Percentiles rank a stretch among this genome's conserved stretches.
Conservation (phyloP, 2,329 filamentous ascomycete genomes). For the Didymella pomorum region DNA sequence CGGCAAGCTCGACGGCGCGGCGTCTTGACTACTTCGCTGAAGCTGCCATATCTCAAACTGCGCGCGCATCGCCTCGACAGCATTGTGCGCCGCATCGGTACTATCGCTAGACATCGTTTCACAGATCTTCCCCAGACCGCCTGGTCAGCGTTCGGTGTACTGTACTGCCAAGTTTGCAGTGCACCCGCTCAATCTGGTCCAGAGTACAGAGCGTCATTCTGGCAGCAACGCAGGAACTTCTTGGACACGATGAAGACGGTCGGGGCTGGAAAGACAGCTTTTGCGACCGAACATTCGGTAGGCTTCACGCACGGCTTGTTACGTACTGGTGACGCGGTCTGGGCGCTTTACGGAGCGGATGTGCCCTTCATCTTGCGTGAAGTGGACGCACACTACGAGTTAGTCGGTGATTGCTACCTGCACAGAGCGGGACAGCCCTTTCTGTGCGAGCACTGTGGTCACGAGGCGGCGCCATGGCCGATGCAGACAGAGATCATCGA, state of each 20-base stretch:
- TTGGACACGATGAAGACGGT: not conserved
- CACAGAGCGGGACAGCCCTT: slow-evolving; percentile 1
- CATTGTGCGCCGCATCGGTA: not conserved
- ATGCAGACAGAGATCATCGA: slow-evolving; percentile 12
- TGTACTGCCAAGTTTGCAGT: not conserved
- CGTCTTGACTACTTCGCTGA: not conserved
- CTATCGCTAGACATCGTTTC: not conserved
- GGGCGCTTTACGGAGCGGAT: not conserved
- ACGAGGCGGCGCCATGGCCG: not conserved
- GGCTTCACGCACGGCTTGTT: not conserved
- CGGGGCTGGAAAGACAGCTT: not conserved
- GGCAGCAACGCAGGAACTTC: not conserved
- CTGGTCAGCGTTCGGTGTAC: not conserved
- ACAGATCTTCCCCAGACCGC: not conserved
- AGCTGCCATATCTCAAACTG: not conserved
- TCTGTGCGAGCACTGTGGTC: slow-evolving; percentile 6
- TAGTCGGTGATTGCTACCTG: slow-evolving; percentile 7
- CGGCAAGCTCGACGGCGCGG: too few relatives aligned
- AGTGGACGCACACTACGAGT: not conserved
- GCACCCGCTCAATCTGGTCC: not conserved
- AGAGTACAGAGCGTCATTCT: not conserved
- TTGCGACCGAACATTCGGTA: not conserved
- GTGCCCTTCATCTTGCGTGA: slow-evolving; percentile 3
- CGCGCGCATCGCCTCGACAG: slow-evolving; percentile 3
- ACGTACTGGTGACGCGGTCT: not conserved